phyloP scores from a whole-genome alignment of 2,329 filamentous ascomycete species.

The Ceratocystis destructans region DNA sequence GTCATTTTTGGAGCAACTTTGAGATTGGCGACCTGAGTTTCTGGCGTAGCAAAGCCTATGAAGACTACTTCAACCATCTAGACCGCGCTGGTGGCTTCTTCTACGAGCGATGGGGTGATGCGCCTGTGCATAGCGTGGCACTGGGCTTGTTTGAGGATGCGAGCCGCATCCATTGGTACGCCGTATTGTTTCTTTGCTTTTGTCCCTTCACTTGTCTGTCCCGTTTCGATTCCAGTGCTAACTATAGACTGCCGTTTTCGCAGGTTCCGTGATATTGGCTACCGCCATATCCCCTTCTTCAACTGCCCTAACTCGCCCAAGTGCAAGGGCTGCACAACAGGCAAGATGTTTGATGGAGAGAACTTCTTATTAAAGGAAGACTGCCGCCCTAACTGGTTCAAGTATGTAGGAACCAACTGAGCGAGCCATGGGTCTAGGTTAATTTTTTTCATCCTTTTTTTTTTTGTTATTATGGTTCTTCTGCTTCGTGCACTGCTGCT shows the following conservation, averaged over 20 bases:
- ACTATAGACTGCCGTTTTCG: constrained; percentile 7
- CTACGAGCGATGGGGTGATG: constrained; percentile 97
- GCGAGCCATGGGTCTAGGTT: not conserved
- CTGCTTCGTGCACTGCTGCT: not conserved
- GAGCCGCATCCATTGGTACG: constrained; percentile 83
- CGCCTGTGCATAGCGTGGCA: constrained; percentile 89
- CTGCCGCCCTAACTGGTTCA: constrained; percentile 94
- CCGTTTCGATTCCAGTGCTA: constrained; percentile 11
- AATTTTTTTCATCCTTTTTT: not conserved
- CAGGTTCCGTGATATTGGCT: constrained; percentile 98
- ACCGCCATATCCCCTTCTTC: constrained; percentile 96
- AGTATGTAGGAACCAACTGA: constrained; percentile 71
- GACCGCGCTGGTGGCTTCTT: constrained; percentile 94
- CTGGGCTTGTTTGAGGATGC: constrained; percentile 84
- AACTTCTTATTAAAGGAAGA: constrained; percentile 78
- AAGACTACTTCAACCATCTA: constrained; percentile 91
- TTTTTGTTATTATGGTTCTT: not conserved
- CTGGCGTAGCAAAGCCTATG: constrained; percentile 79
- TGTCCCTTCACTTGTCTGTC: not conserved
- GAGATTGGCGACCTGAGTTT: constrained; percentile 90
- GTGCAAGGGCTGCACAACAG: constrained; percentile 75
- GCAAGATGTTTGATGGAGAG: constrained; percentile 79
- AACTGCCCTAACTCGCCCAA: constrained; percentile 97
- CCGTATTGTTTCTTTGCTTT: not conserved
- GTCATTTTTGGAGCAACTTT: constrained; percentile 99